Evolutionary conservation across 441 rosid genomes (phyloP).

Genomic region (Biscutella laevigata): DNA sequence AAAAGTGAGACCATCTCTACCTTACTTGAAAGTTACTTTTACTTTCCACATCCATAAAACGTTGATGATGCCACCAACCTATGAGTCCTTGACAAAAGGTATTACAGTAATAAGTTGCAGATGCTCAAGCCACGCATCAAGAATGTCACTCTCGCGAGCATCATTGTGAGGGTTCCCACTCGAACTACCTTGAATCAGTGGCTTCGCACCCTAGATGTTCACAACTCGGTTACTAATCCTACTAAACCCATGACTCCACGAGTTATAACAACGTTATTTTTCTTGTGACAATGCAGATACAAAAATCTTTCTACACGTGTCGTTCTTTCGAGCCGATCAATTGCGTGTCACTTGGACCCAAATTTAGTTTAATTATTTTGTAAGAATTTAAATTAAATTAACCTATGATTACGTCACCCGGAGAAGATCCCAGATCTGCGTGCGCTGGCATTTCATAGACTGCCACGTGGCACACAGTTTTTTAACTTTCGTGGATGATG

Average conservation of each 20-base stretch:
- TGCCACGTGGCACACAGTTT: conserved; percentile 17
- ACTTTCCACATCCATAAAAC: neutral
- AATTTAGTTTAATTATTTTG: neutral
- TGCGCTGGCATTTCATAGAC: neutral
- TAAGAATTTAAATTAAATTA: neutral
- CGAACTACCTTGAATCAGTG: conserved; percentile 33
- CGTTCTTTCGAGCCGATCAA: conserved; percentile 10
- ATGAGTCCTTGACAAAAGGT: too few relatives aligned
- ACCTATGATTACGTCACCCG: conserved; percentile 18
- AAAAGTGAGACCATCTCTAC: neutral
- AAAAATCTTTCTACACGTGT: too few relatives aligned
- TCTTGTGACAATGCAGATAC: too few relatives aligned
- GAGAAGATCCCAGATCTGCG: conserved; percentile 26
- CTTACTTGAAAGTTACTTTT: neutral
- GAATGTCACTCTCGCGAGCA: conserved; percentile 40
- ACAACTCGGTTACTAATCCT: conserved; percentile 32
- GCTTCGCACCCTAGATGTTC: conserved; percentile 23
- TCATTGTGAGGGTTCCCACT: conserved; percentile 34
- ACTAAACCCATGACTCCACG: conserved; percentile 70
- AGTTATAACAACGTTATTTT: too few relatives aligned
- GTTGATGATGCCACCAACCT: neutral
- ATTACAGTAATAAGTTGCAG: too few relatives aligned
- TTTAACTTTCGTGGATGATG: conserved; percentile 5
- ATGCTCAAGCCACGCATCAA: conserved; percentile 69
- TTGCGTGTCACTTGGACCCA: conserved; percentile 21